Evolutionary conservation across 768 basidiomycete species (phyloP), one percentile per base, ranked within the genome.

Genomic region (Kwoniella bestiolae): DNA sequence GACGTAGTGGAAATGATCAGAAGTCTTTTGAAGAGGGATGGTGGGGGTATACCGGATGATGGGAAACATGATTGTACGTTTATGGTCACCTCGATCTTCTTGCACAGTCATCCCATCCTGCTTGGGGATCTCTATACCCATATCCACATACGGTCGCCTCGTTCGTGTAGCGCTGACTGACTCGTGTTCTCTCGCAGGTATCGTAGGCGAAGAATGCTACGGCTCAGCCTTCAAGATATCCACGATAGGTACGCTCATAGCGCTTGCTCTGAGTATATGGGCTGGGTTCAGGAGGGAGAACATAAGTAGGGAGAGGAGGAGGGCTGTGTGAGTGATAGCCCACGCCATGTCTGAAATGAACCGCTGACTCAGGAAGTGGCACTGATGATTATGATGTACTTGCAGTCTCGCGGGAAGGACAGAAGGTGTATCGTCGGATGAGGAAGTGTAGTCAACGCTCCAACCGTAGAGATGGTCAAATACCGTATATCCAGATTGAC

Each of bases 191-290:
- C 44, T 18, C 2, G 23, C 45, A 78, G 77, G 77, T 63, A 56
- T 78, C 38, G 60, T 78, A 14, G 74, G 77, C 21, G 68, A 69
- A 55, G 47, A 62, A 45, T 78, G 77, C 47, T 78, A 78, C 57
- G 63, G 56, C 25, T 57, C 70, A 2, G 74, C 77, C 25, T 78
- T 78, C 66, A 65, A 70, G 34, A 35, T 74, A 9, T 69, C 77
- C 6, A 59, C 71, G 2, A 32, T 72, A 4, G 72, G 61, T 3
- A 71, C 68, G 46, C 58, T 67, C n/a, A 16, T 76, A 3, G 77
- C 77, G n/a, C 45, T 78, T 8, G 52, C 29, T 14, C 28, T 74
- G 41, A 70, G 70, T 45, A 23, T 74, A 0, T 58, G 49, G 46
- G 70, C 67, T 6, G 72, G 69, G 12, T 12, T 74, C 16, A 58